Conservation (phyloP, 768 basidiomycete genomes). For the Macrolepiota albuminosa region DNA sequence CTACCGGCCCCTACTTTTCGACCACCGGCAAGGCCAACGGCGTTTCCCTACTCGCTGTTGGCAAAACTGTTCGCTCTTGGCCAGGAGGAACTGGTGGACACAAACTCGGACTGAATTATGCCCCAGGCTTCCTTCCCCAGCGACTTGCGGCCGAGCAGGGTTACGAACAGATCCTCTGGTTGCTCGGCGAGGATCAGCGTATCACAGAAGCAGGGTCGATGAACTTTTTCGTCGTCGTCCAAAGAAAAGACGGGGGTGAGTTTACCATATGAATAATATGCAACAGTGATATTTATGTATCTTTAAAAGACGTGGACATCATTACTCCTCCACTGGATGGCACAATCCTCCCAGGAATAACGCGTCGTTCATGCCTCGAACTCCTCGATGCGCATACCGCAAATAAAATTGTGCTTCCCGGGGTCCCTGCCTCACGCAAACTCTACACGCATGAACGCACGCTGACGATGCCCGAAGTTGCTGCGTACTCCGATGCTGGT, state of each 20-base stretch:
- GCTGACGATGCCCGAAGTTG: constrained; percentile 58
- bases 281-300: background rate
- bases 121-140: constrained; percentile 59
- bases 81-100: constrained; percentile 70
- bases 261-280: background rate
- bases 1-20: constrained; percentile 74
- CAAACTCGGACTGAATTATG: constrained; percentile 72
- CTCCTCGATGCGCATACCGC: constrained; percentile 59
- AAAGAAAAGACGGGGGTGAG: constrained; percentile 53
- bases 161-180: constrained; percentile 78
- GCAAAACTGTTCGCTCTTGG: constrained; percentile 42
- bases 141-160: constrained; percentile 59
- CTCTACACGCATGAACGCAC: constrained; percentile 50
- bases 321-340: constrained; percentile 84
- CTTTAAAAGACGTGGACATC: constrained; percentile 55
- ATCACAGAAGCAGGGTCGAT: constrained; percentile 68
- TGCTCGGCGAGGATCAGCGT: constrained; percentile 51
- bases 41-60: constrained; percentile 36
- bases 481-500: constrained; percentile 40
- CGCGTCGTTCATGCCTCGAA: constrained; percentile 66
- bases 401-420: constrained; percentile 38
- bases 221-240: constrained; percentile 74
- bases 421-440: constrained; percentile 28
- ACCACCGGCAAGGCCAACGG: constrained; percentile 49
- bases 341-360: constrained; percentile 90